Evolutionary conservation across 805 yeast species (phyloP).

Genomic region (Metschnikowia corniflorae): DNA sequence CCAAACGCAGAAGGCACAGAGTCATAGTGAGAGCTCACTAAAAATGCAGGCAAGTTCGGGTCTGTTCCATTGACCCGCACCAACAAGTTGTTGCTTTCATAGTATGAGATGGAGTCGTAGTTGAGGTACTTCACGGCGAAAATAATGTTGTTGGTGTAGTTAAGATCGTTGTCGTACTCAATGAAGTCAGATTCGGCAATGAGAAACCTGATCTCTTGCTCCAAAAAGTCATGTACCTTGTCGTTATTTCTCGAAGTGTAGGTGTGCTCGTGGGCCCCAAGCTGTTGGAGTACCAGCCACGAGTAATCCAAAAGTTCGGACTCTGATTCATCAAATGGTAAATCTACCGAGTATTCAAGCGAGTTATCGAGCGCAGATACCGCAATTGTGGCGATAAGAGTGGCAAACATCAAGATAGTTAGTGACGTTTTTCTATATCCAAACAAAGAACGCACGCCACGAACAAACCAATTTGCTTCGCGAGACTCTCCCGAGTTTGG

Average conservation of each 20-base stretch:
- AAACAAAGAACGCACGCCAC: conserved; percentile 45
- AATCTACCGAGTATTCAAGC: conserved; percentile 33
- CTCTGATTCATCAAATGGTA: conserved; percentile 43
- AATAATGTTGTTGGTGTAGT: conserved; percentile 44
- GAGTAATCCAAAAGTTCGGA: conserved; percentile 36
- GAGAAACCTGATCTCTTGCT: conserved; percentile 27
- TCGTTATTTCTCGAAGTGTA: conserved; percentile 76
- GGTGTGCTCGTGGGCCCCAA: conserved; percentile 70
- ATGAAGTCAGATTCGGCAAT: conserved; percentile 35
- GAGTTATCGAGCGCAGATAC: conserved; percentile 39
- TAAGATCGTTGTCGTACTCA: conserved; percentile 40
- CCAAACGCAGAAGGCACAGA: conserved; percentile 86
- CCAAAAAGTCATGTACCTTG: conserved; percentile 65
- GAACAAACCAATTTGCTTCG: conserved; percentile 21
- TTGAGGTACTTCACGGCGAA: conserved; percentile 48
- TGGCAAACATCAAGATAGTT: conserved; percentile 49
- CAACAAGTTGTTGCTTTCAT: conserved; percentile 76
- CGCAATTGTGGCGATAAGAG: conserved; percentile 41
- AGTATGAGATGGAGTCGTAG: conserved; percentile 60
- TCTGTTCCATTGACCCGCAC: conserved; percentile 70
- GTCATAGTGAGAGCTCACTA: conserved; percentile 84
- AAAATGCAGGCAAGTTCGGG: conserved; percentile 56
- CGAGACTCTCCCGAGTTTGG: conserved; percentile 2
- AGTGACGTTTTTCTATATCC: conserved; percentile 74
- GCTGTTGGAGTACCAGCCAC: conserved; percentile 72